These are phyloP conservation scores for Exophiala sp. DNA, from an alignment of 2,329 filamentous ascomycete genomes.

Conservation along the genomic window DNA sequence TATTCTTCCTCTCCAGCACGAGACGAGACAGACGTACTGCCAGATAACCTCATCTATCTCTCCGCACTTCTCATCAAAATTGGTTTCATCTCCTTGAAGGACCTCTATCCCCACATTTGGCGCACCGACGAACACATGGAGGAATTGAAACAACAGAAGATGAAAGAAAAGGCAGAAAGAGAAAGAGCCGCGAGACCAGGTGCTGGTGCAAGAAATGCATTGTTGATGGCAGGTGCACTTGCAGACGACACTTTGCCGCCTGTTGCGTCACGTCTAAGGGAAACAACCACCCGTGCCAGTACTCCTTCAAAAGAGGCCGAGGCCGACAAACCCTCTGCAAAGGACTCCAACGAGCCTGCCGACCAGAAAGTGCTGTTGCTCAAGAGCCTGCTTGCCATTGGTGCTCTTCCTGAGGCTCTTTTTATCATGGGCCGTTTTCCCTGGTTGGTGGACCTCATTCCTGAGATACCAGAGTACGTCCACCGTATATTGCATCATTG, in stretches of 20 bases:
- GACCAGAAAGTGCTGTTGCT: slow-evolving; percentile 88
- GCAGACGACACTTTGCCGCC: slow-evolving; percentile 69
- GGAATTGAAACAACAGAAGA: slow-evolving; percentile 63
- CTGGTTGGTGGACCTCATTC: slow-evolving; percentile 83
- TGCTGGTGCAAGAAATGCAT: slow-evolving; percentile 69
- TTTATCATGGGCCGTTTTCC: slow-evolving; percentile 90
- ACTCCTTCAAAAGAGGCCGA: slow-evolving; percentile 53
- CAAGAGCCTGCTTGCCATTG: slow-evolving; percentile 81
- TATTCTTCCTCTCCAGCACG: slow-evolving; percentile 74
- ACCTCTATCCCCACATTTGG: slow-evolving; percentile 89
- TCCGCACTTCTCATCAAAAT: slow-evolving; percentile 93
- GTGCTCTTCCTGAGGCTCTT: slow-evolving; percentile 85
- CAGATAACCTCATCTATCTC: slow-evolving; percentile 88
- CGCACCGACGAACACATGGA: slow-evolving; percentile 82
- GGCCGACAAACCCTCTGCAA: slow-evolving; percentile 41
- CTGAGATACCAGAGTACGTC: slow-evolving; percentile 74
- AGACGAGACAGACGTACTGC: slow-evolving; percentile 71
- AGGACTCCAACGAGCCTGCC: slow-evolving; percentile 61
- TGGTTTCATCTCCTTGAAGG: slow-evolving; percentile 87
- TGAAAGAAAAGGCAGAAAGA: slow-evolving; percentile 73
- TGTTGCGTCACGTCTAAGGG: slow-evolving; percentile 49
- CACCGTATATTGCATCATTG: slow-evolving; percentile 83
- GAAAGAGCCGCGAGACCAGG: slow-evolving; percentile 69
- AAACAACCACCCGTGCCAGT: slow-evolving; percentile 49
- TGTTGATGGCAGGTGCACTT: slow-evolving; percentile 81